Evolutionary conservation across 164 flowering plant genomes (phyloP).

Genomic region (Protea cynaroides): DNA sequence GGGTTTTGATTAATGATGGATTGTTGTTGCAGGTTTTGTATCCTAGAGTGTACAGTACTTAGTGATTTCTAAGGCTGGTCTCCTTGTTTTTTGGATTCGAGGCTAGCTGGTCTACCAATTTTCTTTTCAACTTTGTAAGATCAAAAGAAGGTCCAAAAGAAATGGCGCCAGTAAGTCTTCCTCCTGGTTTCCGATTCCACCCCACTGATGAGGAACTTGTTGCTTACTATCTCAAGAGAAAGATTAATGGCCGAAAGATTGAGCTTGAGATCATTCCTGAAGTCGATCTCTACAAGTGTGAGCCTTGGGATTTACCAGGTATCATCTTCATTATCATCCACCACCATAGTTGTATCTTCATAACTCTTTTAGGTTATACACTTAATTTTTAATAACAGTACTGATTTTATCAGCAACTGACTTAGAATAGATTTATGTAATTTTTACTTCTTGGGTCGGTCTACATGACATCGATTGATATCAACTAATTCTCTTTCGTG

Average conservation of each 20-base stretch:
- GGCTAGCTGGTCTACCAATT: not conserved
- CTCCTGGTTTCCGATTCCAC: conserved; percentile 90
- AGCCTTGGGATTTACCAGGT: conserved; percentile 94
- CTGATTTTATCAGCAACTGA: no score
- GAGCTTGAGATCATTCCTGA: conserved; percentile 91
- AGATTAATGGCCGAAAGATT: conserved; percentile 68
- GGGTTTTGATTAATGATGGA: not conserved
- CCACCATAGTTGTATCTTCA: conserved; percentile 3
- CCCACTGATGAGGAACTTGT: conserved; percentile 94
- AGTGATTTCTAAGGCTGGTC: conserved; percentile 11
- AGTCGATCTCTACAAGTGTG: conserved; percentile 93
- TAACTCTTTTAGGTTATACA: no score
- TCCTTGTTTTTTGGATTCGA: not conserved
- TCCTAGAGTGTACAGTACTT: conserved; percentile 12
- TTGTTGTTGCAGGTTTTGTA: conserved; percentile 17
- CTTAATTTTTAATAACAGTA: not conserved
- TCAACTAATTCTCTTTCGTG: no score
- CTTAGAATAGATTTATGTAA: no score
- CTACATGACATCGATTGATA: no score
- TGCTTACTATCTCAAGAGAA: conserved; percentile 79
- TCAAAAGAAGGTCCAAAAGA: conserved; percentile 10
- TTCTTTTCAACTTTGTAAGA: not conserved
- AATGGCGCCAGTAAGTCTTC: conserved; percentile 82
- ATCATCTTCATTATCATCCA: not conserved
- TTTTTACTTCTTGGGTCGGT: no score